A percentile compares a stretch with the other conserved stretches of the same genome.
Evolutionary conservation across 1,284 basidiomycete genomes (phyloP).

Genomic region (Marasmius fiardii): DNA sequence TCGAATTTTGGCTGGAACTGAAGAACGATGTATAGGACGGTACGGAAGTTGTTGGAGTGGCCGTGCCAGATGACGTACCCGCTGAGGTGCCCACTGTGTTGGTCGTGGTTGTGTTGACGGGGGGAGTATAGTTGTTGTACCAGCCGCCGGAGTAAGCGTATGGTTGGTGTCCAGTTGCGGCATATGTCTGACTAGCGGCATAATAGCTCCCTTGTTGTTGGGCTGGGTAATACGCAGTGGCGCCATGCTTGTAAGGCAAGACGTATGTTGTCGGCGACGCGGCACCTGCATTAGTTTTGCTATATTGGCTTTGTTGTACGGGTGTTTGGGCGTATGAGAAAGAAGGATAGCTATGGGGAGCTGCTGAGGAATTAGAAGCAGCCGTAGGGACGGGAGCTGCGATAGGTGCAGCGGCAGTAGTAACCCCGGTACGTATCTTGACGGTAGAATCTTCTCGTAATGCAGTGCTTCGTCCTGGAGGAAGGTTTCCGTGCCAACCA

Average conservation of each 20-base stretch:
- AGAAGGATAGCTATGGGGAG: slow-evolving; percentile 24
- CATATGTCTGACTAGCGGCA: not conserved
- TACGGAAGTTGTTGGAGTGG: slow-evolving; percentile 10
- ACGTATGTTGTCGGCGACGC: slow-evolving; percentile 15
- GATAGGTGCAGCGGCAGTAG: slow-evolving; percentile 27
- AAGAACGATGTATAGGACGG: slow-evolving; percentile 14
- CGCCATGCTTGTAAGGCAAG: slow-evolving; percentile 11
- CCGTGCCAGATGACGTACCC: slow-evolving; percentile 10
- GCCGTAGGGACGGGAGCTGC: slow-evolving; percentile 18
- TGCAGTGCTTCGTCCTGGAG: slow-evolving; percentile 51
- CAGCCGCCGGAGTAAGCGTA: slow-evolving; percentile 4
- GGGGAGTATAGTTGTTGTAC: slow-evolving; percentile 14
- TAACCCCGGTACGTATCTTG: slow-evolving; percentile 47
- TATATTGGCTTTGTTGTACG: slow-evolving; percentile 26
- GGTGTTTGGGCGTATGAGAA: slow-evolving; percentile 25
- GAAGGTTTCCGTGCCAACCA: slow-evolving; percentile 75
- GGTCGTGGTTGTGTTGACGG: slow-evolving; percentile 15
- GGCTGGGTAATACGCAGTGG: slow-evolving; percentile 10
- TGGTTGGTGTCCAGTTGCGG: slow-evolving; percentile 16
- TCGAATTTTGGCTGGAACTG: slow-evolving; percentile 17
- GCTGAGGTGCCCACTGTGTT: slow-evolving; percentile 15
- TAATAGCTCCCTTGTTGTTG: slow-evolving; percentile 3
- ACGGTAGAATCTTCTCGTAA: slow-evolving; percentile 73
- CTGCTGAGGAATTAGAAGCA: slow-evolving; percentile 23
- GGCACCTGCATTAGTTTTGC: slow-evolving; percentile 15